A percentile compares a stretch with the other conserved stretches of the same genome.
These are phyloP conservation scores for Penicillium manginii DNA, from an alignment of 495 filamentous ascomycete species.

Conservation along the genomic window DNA sequence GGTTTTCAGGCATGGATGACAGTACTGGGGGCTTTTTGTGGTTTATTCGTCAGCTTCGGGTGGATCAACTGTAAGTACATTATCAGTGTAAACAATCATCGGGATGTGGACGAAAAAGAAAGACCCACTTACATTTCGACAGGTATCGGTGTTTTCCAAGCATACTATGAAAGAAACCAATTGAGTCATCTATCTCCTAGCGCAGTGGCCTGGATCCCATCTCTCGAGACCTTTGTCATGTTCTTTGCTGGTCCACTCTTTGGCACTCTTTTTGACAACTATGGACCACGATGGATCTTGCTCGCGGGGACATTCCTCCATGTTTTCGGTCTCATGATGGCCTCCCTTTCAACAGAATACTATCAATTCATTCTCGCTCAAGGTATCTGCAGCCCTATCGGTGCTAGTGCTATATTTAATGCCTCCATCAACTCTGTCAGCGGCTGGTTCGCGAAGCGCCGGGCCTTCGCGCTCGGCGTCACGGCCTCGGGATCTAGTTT, in stretches of 20 bases:
- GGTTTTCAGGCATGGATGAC: slow-evolving; percentile 68
- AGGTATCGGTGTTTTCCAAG: slow-evolving; percentile 65
- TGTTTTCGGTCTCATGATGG: slow-evolving; percentile 71
- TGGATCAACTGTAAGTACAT: slow-evolving; percentile 59
- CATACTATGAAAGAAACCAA: slow-evolving; percentile 56
- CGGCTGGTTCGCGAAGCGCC: slow-evolving; percentile 69
- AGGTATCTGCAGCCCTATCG: slow-evolving; percentile 50
- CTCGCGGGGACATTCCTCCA: slow-evolving; percentile 64
- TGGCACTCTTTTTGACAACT: slow-evolving; percentile 69
- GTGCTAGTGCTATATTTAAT: slow-evolving; percentile 66
- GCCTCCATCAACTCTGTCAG: slow-evolving; percentile 58
- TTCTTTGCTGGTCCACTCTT: slow-evolving; percentile 51
- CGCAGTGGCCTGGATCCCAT: slow-evolving; percentile 55
- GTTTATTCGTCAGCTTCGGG: slow-evolving; percentile 67
- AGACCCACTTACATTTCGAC: slow-evolving; percentile 8
- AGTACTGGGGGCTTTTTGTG: slow-evolving; percentile 66
- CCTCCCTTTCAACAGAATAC: slow-evolving; percentile 44
- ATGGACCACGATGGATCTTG: slow-evolving; percentile 70
- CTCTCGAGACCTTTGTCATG: slow-evolving; percentile 54
- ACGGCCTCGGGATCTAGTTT: slow-evolving; percentile 68
- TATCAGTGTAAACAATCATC: not conserved
- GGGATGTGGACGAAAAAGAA: not conserved
- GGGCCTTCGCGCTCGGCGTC: slow-evolving; percentile 71
- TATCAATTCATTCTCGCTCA: slow-evolving; percentile 52
- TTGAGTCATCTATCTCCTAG: slow-evolving; percentile 45